Evolutionary conservation across 805 yeast genomes (phyloP).

Genomic region (Metschnikowia similis): DNA sequence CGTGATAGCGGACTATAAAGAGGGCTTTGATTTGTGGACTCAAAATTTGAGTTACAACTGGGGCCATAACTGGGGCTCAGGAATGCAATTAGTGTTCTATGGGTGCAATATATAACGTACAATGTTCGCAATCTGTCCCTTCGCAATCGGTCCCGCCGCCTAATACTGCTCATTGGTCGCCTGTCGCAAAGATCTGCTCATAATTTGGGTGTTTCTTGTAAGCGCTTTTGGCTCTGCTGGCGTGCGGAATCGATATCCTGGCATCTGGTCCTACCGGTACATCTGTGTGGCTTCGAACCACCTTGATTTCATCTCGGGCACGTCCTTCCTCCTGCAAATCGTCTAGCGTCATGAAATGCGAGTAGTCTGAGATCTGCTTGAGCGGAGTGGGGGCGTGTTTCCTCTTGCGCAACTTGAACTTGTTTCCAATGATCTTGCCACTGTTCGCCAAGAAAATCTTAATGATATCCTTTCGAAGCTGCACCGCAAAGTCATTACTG

Average conservation of each 20-base stretch:
- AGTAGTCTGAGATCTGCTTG: constrained; percentile 38
- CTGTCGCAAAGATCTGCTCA: background rate
- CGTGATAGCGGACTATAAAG: too few relatives aligned
- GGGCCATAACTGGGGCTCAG: too few relatives aligned
- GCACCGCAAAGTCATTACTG: constrained; percentile 57
- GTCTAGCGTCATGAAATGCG: constrained; percentile 32
- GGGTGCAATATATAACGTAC: background rate
- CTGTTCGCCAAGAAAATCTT: constrained; percentile 59
- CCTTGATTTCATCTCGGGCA: constrained; percentile 3
- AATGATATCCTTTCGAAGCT: constrained; percentile 59
- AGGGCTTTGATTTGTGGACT: too few relatives aligned
- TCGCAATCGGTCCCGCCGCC: too few relatives aligned
- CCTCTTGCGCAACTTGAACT: constrained; percentile 45
- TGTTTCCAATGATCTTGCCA: constrained; percentile 77
- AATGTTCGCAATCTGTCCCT: too few relatives aligned
- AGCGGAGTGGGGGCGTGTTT: constrained; percentile 26
- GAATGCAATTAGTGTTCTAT: too few relatives aligned
- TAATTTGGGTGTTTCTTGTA: background rate
- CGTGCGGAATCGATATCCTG: background rate
- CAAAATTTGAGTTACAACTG: too few relatives aligned
- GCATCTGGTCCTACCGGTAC: background rate
- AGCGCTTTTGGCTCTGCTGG: background rate
- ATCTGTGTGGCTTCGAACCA: constrained; percentile 4
- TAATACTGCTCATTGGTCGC: background rate
- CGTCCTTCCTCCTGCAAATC: constrained; percentile 33